Base-by-base conservation (phyloP, 208 protist genomes). In the Porcisia hertigi region DNA sequence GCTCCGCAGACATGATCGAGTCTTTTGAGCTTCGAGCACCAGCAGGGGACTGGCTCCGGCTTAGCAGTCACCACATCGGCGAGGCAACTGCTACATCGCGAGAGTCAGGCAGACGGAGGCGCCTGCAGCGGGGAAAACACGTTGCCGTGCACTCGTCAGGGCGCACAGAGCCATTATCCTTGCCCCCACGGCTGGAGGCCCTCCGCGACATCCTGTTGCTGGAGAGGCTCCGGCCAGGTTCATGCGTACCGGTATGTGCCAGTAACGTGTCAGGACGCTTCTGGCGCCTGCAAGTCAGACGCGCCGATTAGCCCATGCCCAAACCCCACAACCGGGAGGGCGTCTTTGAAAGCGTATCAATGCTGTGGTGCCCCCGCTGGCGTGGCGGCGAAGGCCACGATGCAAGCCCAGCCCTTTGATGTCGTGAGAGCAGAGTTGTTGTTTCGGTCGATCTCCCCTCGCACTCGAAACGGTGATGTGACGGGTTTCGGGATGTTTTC, bases 1-100 rank as follows among this genome's bases (percentile, higher is more conserved):
- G 39, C 49, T 45, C 45, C 45, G 53, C 66, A 1, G 54, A 73
- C 55, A 54, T 67, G 5, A 66, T 30, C 0, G 74, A 78, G 52
- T 66, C 74, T 30, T 34, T 25, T 57, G 2, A 14, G 0, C 1
- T 43, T 65, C 47, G 18, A 25, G 12, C 64, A 1, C 41, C 45
- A 66, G 45, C 36, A 23, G 45, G 20, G 20, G 65, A 54, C 49
- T 52, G 25, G 14, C 18, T 6, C 18, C 36, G 49, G 62, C 43
- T 47, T 8, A 59, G 25, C 16, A 60, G 34, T 18, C 20, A 47
- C 49, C 55, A 69, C 45, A 60, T 23, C 59, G 60, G 34, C 20
- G 55, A 59, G 36, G 54, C 65, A 47, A 49, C 47, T 8, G 12
- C 9, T 23, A 49, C 18, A 45, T 6, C 6, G 39, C 7, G 63